phyloP scores from a whole-genome alignment of 371 early-diverging fungal species.

The Zychaea mexicana region DNA sequence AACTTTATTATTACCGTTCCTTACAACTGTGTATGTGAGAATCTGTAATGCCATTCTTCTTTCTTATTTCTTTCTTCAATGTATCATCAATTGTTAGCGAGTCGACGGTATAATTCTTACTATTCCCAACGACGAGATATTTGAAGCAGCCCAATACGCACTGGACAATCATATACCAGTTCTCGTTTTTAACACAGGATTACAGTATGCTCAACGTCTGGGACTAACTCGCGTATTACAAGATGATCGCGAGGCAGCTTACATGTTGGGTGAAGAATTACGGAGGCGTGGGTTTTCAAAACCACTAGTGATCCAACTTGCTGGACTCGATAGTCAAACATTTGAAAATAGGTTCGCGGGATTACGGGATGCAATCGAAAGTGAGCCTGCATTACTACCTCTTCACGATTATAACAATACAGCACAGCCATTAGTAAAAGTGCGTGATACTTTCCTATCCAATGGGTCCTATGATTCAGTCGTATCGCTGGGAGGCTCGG shows the following conservation, averaged over 20 bases:
- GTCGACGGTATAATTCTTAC: conserved; percentile 48
- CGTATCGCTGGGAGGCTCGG: conserved; percentile 33
- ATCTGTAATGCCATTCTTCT: no score
- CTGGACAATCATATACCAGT: conserved; percentile 36
- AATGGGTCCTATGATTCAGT: conserved; percentile 27
- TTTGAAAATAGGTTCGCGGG: conserved; percentile 4
- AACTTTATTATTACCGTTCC: no score
- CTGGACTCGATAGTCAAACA: conserved; percentile 9
- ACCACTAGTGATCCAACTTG: conserved; percentile 19
- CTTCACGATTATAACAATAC: conserved; percentile 16
- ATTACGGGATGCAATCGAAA: conserved; percentile 5
- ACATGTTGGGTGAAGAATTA: conserved; percentile 37
- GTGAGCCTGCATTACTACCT: conserved; percentile 3
- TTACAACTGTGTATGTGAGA: no score
- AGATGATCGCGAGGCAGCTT: conserved; percentile 40
- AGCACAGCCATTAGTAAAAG: conserved; percentile 23
- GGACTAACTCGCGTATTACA: conserved; percentile 46
- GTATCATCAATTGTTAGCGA: conserved; percentile 4
- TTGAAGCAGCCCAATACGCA: conserved; percentile 37
- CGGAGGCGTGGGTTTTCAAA: conserved; percentile 16
- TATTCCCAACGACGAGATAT: conserved; percentile 44
- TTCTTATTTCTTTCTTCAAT: neutral
- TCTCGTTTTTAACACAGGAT: conserved; percentile 48
- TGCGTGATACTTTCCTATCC: conserved; percentile 10
- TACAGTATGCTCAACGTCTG: conserved; percentile 33